Evolutionary conservation across 208 protist species (phyloP).

Genomic region (Trichomonas vaginalis): DNA sequence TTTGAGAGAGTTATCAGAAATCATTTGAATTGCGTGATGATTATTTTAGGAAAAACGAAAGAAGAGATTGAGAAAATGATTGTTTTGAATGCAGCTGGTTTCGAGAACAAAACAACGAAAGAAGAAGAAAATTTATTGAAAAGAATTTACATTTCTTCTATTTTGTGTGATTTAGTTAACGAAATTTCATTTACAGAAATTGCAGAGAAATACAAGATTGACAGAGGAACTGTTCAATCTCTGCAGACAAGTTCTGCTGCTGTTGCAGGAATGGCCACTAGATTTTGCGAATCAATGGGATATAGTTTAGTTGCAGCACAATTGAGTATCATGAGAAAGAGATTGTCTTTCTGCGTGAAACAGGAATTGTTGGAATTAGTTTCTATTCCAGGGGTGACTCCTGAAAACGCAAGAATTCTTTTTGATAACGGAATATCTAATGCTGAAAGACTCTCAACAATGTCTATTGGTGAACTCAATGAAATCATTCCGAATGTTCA

Average conservation of each 20-base stretch:
- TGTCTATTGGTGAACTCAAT: too few relatives aligned
- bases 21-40: neutral
- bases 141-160: neutral
- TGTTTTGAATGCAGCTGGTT: neutral
- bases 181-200: neutral
- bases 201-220: neutral
- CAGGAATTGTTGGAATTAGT: neutral
- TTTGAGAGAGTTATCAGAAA: neutral
- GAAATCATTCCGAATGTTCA: too few relatives aligned
- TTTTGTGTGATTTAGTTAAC: neutral
- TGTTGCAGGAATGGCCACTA: neutral
- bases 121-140: neutral
- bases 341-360: neutral
- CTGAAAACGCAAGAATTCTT: neutral
- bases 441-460: neutral
- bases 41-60: neutral
- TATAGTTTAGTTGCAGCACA: neutral
- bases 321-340: neutral
- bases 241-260: neutral
- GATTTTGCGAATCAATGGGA: neutral
- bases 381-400: neutral
- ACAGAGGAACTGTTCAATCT: neutral
- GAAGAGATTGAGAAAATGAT: neutral
- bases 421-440: neutral
- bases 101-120: neutral